Base-by-base conservation (phyloP, 2,329 filamentous ascomycete species). In the Grosmannia penicillata region DNA sequence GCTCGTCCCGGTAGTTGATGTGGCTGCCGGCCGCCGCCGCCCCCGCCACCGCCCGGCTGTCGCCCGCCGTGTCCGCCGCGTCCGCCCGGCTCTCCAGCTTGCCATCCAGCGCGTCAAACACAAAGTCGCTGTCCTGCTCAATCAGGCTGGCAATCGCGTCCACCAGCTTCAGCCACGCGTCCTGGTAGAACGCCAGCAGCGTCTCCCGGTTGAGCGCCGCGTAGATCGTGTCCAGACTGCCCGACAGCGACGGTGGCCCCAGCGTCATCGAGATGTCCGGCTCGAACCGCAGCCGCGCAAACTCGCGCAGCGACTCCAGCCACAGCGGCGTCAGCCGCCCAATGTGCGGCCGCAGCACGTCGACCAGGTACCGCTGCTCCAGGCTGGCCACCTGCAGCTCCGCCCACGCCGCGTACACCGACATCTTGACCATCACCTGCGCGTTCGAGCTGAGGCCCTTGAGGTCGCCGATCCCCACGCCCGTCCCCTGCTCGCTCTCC, bases 1-100 rank as follows among this genome's bases (percentile, higher is more conserved):
- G 91, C 55, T 98, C 91, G 52, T 96, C 89, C 34, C 91, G 82
- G 55, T 98, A 98, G 57, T 96, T 96, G 61, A 98, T 96, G 47
- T 89, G 83, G 35, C 78, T 69, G 4, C 18, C 26, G 31, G 21
- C 57, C 51, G 9, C 59, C 57, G 21, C 57, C 51, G 9, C 59
- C 57, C n/a, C n/a, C n/a, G n/a, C n/a, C n/a, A n/a, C n/a, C n/a
- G 5, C 14, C 17, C 18, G 26, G 22, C n/a, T 9, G 11, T 13
- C 28, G 33, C 33, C 17, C 5, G 23, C 27, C 5, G n/a, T 14
- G 11, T 15, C 63, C 0, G 62, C 61, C 49, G 73, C 72, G 52
- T 91, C 24, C n/a, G 22, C 30, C 6, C 26, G 41, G 3, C n/a
- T 62, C 0, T 61, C 61, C 49, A 74, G 71, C 53, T 91, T 94